Percentiles rank a stretch among this genome's conserved stretches.
These are phyloP conservation scores for Martiniozyma asiatica DNA, from an alignment of 1,139 yeast species.

Conservation along the genomic window DNA sequence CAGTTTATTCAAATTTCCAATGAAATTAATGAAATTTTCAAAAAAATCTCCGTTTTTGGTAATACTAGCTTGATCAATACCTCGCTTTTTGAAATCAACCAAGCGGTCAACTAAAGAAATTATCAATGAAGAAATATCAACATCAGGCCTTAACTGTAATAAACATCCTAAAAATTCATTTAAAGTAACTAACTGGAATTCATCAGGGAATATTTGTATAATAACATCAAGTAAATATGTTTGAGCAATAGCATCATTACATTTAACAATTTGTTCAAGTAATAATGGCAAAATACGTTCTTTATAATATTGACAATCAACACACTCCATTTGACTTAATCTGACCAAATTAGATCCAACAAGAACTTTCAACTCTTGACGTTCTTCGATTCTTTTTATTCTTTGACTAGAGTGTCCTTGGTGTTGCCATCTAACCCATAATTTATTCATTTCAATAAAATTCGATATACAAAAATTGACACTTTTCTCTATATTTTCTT, in stretches of 20 bases:
- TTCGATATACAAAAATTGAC: constrained; percentile 68
- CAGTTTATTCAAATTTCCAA: constrained; percentile 37
- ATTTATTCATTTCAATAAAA: constrained; percentile 92
- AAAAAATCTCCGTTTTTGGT: constrained; percentile 37
- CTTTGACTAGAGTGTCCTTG: constrained; percentile 89
- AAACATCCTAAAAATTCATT: constrained; percentile 55
- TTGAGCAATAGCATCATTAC: constrained; percentile 86
- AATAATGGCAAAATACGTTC: constrained; percentile 62
- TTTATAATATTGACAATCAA: constrained; percentile 51
- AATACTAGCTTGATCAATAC: constrained; percentile 27
- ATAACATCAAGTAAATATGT: constrained; percentile 81
- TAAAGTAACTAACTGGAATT: constrained; percentile 72
- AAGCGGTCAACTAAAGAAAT: constrained; percentile 64
- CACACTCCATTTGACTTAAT: constrained; percentile 74
- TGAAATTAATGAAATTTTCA: constrained; percentile 53
- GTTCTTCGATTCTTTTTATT: constrained; percentile 60
- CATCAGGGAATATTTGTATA: constrained; percentile 90
- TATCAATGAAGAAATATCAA: constrained; percentile 56
- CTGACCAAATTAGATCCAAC: constrained; percentile 91
- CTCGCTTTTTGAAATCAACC: constrained; percentile 33
- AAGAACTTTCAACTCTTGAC: constrained; percentile 80
- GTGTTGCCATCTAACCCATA: constrained; percentile 94
- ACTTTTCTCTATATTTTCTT: constrained; percentile 10
- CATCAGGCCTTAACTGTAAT: constrained; percentile 55
- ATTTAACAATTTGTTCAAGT: constrained; percentile 84